Evolutionary conservation across 805 yeast species (phyloP), one percentile per base, ranked within the genome.

Genomic region (Candida endomychidarum): DNA sequence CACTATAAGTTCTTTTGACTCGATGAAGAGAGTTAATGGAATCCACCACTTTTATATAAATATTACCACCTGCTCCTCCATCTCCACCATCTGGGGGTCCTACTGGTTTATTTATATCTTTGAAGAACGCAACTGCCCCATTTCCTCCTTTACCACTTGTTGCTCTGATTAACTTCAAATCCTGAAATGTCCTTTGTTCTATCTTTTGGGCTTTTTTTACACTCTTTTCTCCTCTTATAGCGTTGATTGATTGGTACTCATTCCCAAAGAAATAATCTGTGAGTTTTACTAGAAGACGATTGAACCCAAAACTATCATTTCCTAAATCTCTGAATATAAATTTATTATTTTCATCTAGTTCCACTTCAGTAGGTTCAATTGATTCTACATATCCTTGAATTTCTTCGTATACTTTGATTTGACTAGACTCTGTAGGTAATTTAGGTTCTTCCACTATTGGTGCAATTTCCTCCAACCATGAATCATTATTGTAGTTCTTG

Each of bases 31-130:
- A 82, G 25, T 80, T 76, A 30, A 86, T 52, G 16, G 85, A 86
- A 36, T 78, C 78, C 1, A 82, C 80, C 2, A 95, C 96, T 56
- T 83, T 86, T 2, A 93, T 78, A 56, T 83, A 91, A 2, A 93
- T 75, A 38, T 82, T 74, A 2, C 99, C 99, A 16, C 99, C 99
- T 45, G 72, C 67, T 4, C 98, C 99, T 21, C 99, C 99, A 63
- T 93, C 97, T 8, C 99, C 99, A n/a, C 99, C 99, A 60, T 90
- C 95, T 0, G 99, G 96, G 0, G 99, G 98, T 0, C 99, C 99
- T 14, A 75, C 73, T 0, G 96, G 73, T 30, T 86, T 65, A 28
- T 89, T 86, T 3, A 96, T 86, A 50, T 88, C 98, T 48, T 96
- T 70, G 43, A 82, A 75, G 61, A 93, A 93, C 0, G 97, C 84